Conservation (phyloP, 495 filamentous ascomycete genomes). For the Elasticomyces elasticus region DNA sequence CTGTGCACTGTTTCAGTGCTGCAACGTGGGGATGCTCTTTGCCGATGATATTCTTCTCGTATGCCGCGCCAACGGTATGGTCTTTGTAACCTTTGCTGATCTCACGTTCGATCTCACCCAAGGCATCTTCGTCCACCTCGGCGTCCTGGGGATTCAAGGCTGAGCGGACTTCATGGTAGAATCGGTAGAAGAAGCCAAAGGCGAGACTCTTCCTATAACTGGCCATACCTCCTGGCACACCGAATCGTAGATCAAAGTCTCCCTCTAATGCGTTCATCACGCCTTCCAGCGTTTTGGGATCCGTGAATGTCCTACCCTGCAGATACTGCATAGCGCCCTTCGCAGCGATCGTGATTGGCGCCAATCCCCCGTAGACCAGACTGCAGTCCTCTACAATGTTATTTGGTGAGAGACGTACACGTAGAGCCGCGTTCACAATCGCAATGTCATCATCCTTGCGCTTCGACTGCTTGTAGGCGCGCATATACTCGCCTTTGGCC, state of each 20-base stretch:
- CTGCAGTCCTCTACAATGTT: constrained; percentile 60
- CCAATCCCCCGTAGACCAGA: constrained; percentile 87
- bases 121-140: constrained; percentile 46
- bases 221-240: constrained; percentile 92
- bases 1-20: constrained; percentile 85
- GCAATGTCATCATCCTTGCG: constrained; percentile 96
- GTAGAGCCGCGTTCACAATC: constrained; percentile 78
- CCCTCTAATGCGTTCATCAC: constrained; percentile 75
- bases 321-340: constrained; percentile 63
- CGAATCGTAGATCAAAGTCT: constrained; percentile 77
- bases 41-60: constrained; percentile 68
- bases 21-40: constrained; percentile 77
- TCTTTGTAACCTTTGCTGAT: constrained; percentile 57
- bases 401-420: constrained; percentile 53
- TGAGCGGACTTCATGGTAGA: constrained; percentile 64
- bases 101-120: constrained; percentile 37
- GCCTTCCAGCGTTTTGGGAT: constrained; percentile 73
- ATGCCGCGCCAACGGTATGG: constrained; percentile 49
- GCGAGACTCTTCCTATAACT: constrained; percentile 88
- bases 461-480: constrained; percentile 90
- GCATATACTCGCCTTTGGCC: constrained; percentile 58
- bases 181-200: constrained; percentile 79
- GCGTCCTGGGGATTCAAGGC: constrained; percentile 29
- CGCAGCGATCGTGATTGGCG: constrained; percentile 72
- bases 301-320: constrained; percentile 65